Conservation (phyloP, 371 early-diverging fungal genomes). For the Mortierella sp. region DNA sequence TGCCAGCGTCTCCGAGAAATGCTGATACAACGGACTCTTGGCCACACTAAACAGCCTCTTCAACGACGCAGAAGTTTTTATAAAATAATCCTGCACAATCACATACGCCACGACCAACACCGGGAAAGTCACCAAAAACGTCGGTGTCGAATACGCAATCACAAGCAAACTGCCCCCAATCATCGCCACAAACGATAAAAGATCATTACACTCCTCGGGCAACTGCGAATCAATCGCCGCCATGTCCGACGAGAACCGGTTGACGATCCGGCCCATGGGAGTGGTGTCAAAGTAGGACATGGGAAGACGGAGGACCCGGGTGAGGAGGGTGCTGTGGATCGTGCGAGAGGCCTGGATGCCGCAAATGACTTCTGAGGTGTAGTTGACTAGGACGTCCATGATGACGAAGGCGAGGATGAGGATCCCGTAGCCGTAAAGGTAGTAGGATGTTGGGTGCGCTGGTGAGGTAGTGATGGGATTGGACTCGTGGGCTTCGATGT, state of each 20-base stretch:
- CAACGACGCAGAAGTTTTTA: slow-evolving; percentile 71
- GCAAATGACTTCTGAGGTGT: slow-evolving; percentile 48
- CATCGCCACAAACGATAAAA: slow-evolving; percentile 59
- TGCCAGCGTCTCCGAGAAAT: slow-evolving; percentile 69
- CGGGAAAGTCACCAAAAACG: slow-evolving; percentile 41
- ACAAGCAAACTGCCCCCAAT: slow-evolving; percentile 27
- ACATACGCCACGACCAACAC: slow-evolving; percentile 58
- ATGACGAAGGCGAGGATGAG: slow-evolving; percentile 55
- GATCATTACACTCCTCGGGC: slow-evolving; percentile 58
- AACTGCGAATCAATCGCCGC: slow-evolving; percentile 69
- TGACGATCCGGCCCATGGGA: slow-evolving; percentile 84
- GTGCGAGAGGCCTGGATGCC: slow-evolving; percentile 59
- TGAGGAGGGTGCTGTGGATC: slow-evolving; percentile 80
- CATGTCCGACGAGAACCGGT: slow-evolving; percentile 81
- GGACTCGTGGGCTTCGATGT: slow-evolving; percentile 14
- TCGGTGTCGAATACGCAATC: slow-evolving; percentile 40
- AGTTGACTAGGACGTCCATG: slow-evolving; percentile 58
- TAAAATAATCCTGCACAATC: slow-evolving; percentile 59
- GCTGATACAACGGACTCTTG: slow-evolving; percentile 71
- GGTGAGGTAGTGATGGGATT: background rate
- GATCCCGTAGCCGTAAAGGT: slow-evolving; percentile 57
- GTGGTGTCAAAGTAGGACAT: slow-evolving; percentile 88
- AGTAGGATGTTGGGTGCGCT: slow-evolving; percentile 28
- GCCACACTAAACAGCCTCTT: slow-evolving; percentile 67
- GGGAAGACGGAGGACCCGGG: slow-evolving; percentile 77